phyloP scores from a whole-genome alignment of 2,329 filamentous ascomycete species.

The Clonostachys byssicola region DNA sequence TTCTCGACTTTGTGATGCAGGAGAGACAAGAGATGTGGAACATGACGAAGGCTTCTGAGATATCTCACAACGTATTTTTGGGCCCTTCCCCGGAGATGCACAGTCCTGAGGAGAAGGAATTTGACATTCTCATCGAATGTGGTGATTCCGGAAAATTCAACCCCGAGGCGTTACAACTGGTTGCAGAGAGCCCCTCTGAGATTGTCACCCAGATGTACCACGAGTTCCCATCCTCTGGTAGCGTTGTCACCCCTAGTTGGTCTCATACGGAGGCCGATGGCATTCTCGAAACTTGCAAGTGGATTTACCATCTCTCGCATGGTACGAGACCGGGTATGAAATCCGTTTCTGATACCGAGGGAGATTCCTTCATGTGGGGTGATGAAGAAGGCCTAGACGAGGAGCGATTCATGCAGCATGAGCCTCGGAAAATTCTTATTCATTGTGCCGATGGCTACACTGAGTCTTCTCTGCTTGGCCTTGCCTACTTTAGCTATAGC shows the following conservation, averaged over 20 bases:
- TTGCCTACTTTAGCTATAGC: conserved; percentile 92
- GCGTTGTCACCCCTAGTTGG: conserved; percentile 80
- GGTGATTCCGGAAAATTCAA: conserved; percentile 80
- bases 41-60: conserved; percentile 88
- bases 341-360: conserved; percentile 18
- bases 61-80: conserved; percentile 84
- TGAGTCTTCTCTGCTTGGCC: conserved; percentile 81
- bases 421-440: conserved; percentile 70
- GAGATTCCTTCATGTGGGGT: conserved; percentile 15
- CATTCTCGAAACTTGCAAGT: conserved; percentile 81
- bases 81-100: conserved; percentile 77
- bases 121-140: conserved; percentile 84
- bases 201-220: conserved; percentile 24
- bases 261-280: conserved; percentile 79
- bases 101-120: conserved; percentile 55
- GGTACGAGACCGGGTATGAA: conserved; percentile 39
- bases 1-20: conserved; percentile 85
- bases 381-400: conserved; percentile 32
- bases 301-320: conserved; percentile 82
- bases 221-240: conserved; percentile 96
- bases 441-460: conserved; percentile 97
- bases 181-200: conserved; percentile 52
- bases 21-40: conserved; percentile 89
- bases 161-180: conserved; percentile 56
- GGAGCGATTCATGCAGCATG: neutral